These are phyloP conservation scores for Suillus subluteus DNA, from an alignment of 768 basidiomycete species.

Conservation along the genomic window DNA sequence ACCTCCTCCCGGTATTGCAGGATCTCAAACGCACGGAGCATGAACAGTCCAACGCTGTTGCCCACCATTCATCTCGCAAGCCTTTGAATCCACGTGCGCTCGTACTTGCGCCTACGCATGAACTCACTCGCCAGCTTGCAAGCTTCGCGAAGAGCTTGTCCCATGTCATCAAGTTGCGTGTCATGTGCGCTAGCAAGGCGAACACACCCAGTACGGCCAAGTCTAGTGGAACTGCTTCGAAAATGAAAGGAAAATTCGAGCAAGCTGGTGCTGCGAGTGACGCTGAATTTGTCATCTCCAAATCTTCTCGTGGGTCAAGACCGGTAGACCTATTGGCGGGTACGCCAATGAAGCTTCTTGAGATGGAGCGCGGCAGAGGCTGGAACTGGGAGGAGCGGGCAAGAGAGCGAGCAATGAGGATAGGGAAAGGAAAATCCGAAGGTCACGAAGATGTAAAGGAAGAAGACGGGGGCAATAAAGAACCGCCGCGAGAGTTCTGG, in stretches of 20 bases:
- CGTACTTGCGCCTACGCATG: slow-evolving; percentile 87
- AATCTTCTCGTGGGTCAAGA: slow-evolving; percentile 19
- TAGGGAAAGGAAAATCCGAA: slow-evolving; percentile 32
- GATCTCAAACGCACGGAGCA: slow-evolving; percentile 71
- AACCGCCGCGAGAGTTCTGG: slow-evolving; percentile 38
- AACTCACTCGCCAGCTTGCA: slow-evolving; percentile 81
- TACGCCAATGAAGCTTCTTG: slow-evolving; percentile 65
- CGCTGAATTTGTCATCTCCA: slow-evolving; percentile 33
- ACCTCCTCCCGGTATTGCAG: slow-evolving; percentile 83
- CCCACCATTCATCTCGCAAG: slow-evolving; percentile 24
- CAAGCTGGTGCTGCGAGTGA: slow-evolving; percentile 18
- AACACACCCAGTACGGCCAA: slow-evolving; percentile 41
- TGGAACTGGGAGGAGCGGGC: slow-evolving; percentile 50
- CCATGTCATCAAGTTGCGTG: slow-evolving; percentile 77
- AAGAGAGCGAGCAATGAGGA: slow-evolving; percentile 25
- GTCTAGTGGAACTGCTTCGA: slow-evolving; percentile 46
- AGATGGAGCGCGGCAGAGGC: slow-evolving; percentile 56
- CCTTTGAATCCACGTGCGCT: slow-evolving; percentile 72
- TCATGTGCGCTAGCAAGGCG: slow-evolving; percentile 67
- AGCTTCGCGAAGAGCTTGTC: slow-evolving; percentile 72
- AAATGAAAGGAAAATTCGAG: slow-evolving; percentile 46
- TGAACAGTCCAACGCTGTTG: slow-evolving; percentile 9
- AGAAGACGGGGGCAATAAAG: slow-evolving; percentile 26
- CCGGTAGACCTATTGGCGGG: slow-evolving; percentile 63
- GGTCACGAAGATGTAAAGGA: slow-evolving; percentile 24